These are phyloP conservation scores for Syzygium aromaticum DNA, from an alignment of 345 rosid genomes.

Conservation along the genomic window DNA sequence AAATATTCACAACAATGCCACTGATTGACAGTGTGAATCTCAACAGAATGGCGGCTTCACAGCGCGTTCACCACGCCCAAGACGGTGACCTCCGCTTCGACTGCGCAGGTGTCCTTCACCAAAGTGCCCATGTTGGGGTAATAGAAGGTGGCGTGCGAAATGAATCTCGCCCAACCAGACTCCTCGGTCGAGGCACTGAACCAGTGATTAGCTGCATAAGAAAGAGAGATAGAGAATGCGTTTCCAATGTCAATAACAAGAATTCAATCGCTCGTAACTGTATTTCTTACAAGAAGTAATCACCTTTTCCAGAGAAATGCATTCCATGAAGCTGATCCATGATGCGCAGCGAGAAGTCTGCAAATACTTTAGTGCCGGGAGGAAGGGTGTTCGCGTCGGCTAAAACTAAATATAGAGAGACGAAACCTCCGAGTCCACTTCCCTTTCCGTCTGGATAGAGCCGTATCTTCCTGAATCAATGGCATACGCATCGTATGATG, in stretches of 20 bases:
- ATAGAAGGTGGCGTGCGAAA: constrained; percentile 8
- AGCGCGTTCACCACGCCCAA: constrained; percentile 14
- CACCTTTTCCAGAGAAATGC: constrained; percentile 22
- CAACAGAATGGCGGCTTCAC: not conserved
- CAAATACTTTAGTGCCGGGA: constrained; percentile 16
- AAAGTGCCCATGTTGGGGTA: constrained; percentile 5
- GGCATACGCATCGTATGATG: not conserved
- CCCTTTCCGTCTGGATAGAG: constrained; percentile 25
- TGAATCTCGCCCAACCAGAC: constrained; percentile 21
- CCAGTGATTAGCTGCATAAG: constrained; percentile 22
- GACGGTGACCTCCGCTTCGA: constrained; percentile 29
- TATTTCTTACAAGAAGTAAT: not conserved
- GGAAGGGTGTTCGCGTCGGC: constrained; percentile 12
- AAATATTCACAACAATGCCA: not conserved
- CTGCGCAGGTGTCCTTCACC: constrained; percentile 15
- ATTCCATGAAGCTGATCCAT: constrained; percentile 19
- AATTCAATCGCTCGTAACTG: not conserved
- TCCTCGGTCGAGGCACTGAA: constrained; percentile 14
- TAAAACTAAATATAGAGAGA: constrained; percentile 21
- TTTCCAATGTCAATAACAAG: not conserved
- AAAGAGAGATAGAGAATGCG: not conserved
- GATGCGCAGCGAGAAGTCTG: constrained; percentile 19
- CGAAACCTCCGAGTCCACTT: constrained; percentile 5
- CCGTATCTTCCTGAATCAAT: constrained; percentile 24
- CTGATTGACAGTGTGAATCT: not conserved